Evolutionary conservation across 164 flowering plant species (phyloP).

Genomic region (Hamamelis virginiana): DNA sequence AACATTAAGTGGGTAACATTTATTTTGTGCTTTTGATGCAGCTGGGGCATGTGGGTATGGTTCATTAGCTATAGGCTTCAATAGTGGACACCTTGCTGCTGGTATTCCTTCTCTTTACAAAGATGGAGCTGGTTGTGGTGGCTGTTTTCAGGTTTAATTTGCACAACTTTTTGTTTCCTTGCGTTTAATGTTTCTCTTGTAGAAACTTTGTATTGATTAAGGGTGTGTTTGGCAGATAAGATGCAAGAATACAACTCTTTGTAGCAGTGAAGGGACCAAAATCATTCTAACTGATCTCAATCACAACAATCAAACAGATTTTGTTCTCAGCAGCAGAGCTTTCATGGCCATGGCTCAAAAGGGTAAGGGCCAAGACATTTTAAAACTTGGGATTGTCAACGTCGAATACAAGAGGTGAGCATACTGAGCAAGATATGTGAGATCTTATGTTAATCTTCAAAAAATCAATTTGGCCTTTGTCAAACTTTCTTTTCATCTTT

Average conservation of each 20-base stretch:
- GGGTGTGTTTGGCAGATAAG: slow-evolving; percentile 47
- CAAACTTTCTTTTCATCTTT: too few species aligned
- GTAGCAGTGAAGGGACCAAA: slow-evolving; percentile 51
- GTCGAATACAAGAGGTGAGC: slow-evolving; percentile 82
- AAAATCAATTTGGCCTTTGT: too few species aligned
- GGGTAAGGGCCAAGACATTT: slow-evolving; percentile 43
- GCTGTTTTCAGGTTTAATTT: slow-evolving; percentile 83
- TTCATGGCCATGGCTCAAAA: slow-evolving; percentile 66
- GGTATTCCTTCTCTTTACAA: slow-evolving; percentile 61
- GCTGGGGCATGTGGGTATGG: slow-evolving; percentile 97
- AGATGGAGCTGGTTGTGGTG: slow-evolving; percentile 89
- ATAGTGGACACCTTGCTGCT: slow-evolving; percentile 66
- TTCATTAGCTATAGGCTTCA: slow-evolving; percentile 57
- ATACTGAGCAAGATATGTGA: neutral
- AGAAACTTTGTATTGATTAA: neutral
- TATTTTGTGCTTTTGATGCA: slow-evolving; percentile 31
- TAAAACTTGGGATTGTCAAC: slow-evolving; percentile 56
- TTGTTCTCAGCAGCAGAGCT: slow-evolving; percentile 73
- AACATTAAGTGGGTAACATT: slow-evolving; percentile 12
- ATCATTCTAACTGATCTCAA: slow-evolving; percentile 71
- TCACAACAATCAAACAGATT: slow-evolving; percentile 51
- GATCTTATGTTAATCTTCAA: too few species aligned
- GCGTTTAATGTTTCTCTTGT: neutral
- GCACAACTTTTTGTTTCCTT: neutral
- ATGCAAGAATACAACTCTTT: slow-evolving; percentile 63